Conservation (phyloP, 768 basidiomycete genomes). For the Leccinum boreale region DNA sequence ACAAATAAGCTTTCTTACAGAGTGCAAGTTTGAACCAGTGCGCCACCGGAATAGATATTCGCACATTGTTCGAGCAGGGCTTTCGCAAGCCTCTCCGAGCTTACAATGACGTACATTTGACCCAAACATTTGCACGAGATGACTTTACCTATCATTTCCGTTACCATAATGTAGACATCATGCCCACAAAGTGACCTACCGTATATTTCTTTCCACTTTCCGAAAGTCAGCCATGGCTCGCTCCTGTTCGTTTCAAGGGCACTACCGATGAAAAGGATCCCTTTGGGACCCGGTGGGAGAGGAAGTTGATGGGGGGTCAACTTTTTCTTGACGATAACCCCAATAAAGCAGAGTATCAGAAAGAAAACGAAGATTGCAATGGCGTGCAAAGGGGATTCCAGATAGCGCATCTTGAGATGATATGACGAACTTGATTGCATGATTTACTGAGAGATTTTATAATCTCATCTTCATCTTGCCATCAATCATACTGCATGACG, state of each 20-base stretch:
- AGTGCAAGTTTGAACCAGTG: slow-evolving; percentile 2
- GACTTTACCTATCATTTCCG: slow-evolving; percentile 14
- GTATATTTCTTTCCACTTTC: slow-evolving; percentile 29
- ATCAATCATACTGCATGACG: background rate
- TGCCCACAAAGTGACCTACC: slow-evolving; percentile 20
- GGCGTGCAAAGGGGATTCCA: background rate
- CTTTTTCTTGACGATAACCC: slow-evolving; percentile 2
- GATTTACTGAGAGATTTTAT: slow-evolving; percentile 5
- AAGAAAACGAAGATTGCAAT: background rate
- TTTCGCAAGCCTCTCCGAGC: slow-evolving; percentile 21
- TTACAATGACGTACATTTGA: slow-evolving; percentile 23
- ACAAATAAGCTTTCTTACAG: slow-evolving; percentile 6
- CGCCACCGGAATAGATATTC: slow-evolving; percentile 21
- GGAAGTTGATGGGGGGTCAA: slow-evolving; percentile 15
- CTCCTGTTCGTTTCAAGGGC: slow-evolving; percentile 21
- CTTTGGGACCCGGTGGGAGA: slow-evolving; percentile 30
- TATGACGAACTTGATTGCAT: background rate
- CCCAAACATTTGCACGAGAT: slow-evolving; percentile 20
- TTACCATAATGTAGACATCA: background rate
- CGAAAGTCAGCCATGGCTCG: slow-evolving; percentile 32
- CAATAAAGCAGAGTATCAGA: slow-evolving; percentile 1
- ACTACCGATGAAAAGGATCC: slow-evolving; percentile 27
- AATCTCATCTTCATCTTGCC: background rate
- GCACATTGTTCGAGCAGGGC: slow-evolving; percentile 26
- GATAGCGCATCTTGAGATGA: slow-evolving; percentile 4